Evolutionary conservation across 352 stramenopile genomes (phyloP), one percentile per base, ranked within the genome.

Genomic region (Pythium guiyangense): DNA sequence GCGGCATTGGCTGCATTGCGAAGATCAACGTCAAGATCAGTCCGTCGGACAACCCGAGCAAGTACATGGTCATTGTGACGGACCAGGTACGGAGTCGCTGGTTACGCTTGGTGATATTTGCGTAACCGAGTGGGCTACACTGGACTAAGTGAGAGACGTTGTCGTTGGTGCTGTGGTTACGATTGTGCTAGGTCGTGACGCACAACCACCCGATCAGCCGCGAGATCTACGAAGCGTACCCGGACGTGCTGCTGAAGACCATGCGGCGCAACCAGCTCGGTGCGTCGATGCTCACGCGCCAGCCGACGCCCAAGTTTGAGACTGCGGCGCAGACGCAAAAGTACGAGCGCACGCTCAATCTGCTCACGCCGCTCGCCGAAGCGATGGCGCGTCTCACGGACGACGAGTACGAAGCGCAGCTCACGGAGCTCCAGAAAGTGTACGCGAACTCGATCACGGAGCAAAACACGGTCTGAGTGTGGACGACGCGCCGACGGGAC

Each of bases 21-120:
- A 92, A 92, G 70, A 92, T 92, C 59, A 92, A 92, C 63, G 83
- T 90, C 47, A 92, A 92, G 71, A 92, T 92, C 62, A 90, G 74
- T 18, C 80, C 83, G 27, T 85, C 80, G 4, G 83, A 92, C 51
- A 92, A 90, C 54, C 67, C 74, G 22, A 84, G 65, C 70, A 90
- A 90, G 74, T 92, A 92, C 64, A 90, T 90, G 80, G 83, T 92
- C 40, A 90, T 92, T 57, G 83, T 92, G 44, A 92, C 83, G 4
- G 83, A 92, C 59, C 83, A 92, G 80, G 82, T 88, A 67, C 43
- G 49, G 0, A 12, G 65, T 18, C 18, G 17, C 22, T 35, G 22
- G 17, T 17, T 51, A 25, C 34, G 45, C 6, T 35, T 35, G 31
- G 3, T n/a, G n/a, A n/a, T n/a, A n/a, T n/a, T n/a, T n/a, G n/a